Evolutionary conservation across 768 basidiomycete genomes (phyloP), one percentile per base, ranked within the genome.

Genomic region (Symmetrospora coprosmae): DNA sequence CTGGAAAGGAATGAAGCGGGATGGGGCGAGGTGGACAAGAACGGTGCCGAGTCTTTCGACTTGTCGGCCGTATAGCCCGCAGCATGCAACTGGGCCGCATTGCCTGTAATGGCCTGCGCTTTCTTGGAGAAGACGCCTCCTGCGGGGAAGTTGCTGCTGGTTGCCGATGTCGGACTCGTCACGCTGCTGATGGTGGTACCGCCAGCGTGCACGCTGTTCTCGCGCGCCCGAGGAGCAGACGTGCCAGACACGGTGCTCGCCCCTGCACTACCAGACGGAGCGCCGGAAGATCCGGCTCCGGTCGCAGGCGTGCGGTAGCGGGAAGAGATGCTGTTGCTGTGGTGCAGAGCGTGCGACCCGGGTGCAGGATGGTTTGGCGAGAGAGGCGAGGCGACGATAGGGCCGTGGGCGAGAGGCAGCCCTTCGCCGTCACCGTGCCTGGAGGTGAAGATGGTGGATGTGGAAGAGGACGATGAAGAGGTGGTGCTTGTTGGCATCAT

Each of bases 121-220:
- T 58, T 58, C 55, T 58, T 58, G 5, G 28, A 28, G 27, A 58
- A 46, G n/a, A n/a, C n/a, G 21, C 55, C 55, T 33, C 46, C 55
- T 30, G 33, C 33, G 43, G 38, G 23, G 33, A 30, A 30, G 19
- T 58, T 43, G 4, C 13, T 13, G 11, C 16, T 23, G 25, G 11
- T 25, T 11, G 11, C 43, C 25, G 43, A 9, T 46, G 43, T 23
- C 25, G 4, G 51, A 53, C 19, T 33, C 27, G 5, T 27, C 38
- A 19, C 37, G 28, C 4, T 9, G n/a, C n/a, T n/a, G n/a, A n/a
- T n/a, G n/a, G n/a, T n/a, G n/a, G n/a, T n/a, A n/a, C n/a, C n/a
- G n/a, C n/a, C n/a, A n/a, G n/a, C n/a, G n/a, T n/a, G n/a, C n/a
- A n/a, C n/a, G n/a, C n/a, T n/a, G n/a, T n/a, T n/a, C n/a, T n/a